Conservation (phyloP, 2,329 filamentous ascomycete species). For the Fusarium camptoceras region DNA sequence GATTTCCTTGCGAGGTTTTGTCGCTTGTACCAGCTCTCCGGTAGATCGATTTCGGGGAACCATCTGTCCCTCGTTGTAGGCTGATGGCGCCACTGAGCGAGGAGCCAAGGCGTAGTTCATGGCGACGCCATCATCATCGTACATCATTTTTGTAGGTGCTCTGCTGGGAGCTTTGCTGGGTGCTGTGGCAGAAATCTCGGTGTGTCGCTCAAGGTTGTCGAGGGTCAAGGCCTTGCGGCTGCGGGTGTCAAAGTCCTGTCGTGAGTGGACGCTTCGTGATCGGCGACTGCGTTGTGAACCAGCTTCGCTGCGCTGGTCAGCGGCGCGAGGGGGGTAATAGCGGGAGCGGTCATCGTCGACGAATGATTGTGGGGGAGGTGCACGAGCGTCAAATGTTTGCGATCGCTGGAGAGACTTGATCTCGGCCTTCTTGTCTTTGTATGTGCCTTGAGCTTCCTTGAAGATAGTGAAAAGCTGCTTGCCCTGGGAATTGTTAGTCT, state of each 20-base stretch:
- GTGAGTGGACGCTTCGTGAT: conserved; percentile 52
- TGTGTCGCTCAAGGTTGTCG: conserved; percentile 64
- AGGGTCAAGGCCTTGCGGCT: conserved; percentile 60
- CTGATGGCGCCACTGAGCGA: conserved; percentile 45
- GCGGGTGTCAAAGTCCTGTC: conserved; percentile 47
- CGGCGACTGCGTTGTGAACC: conserved; percentile 58
- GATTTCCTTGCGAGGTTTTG: conserved; percentile 63
- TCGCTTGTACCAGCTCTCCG: conserved; percentile 48
- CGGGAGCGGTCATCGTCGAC: conserved; percentile 50
- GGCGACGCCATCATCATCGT: conserved; percentile 54
- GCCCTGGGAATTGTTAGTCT: conserved; percentile 66
- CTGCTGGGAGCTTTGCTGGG: conserved; percentile 61
- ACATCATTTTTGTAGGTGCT: conserved; percentile 55
- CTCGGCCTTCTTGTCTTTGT: conserved; percentile 87
- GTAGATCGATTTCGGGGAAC: conserved; percentile 56
- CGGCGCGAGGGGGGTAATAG: conserved; percentile 52
- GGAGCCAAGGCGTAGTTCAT: conserved; percentile 54
- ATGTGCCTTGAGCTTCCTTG: conserved; percentile 90
- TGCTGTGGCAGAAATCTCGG: conserved; percentile 63
- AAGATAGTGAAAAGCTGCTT: conserved; percentile 92
- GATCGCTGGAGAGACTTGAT: conserved; percentile 75
- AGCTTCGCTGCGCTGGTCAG: conserved; percentile 52
- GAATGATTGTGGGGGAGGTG: conserved; percentile 33
- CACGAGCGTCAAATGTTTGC: conserved; percentile 62
- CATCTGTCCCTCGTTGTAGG: conserved; percentile 44